A percentile compares a stretch with the other conserved stretches of the same genome.
Evolutionary conservation across 2,329 filamentous ascomycete genomes (phyloP).

Genomic region (Parascedosporium putredinis): DNA sequence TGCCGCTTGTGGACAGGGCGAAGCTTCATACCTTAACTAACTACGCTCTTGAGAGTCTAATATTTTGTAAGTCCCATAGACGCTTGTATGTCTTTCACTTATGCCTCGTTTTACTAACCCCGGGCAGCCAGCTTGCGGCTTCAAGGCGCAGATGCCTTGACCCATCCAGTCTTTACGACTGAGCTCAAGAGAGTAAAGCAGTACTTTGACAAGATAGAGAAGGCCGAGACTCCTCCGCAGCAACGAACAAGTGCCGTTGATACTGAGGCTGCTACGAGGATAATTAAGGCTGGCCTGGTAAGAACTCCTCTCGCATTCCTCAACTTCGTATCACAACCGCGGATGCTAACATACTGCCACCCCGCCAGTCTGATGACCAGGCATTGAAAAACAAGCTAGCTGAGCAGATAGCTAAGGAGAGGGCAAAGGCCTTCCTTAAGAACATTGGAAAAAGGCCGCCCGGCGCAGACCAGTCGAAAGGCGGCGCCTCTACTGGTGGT

Average conservation of each 20-base stretch:
- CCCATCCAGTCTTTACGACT: conserved; percentile 65
- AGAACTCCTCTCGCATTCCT: conserved; percentile 15
- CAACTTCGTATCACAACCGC: neutral
- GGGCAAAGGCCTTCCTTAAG: conserved; percentile 40
- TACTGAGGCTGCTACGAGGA: conserved; percentile 66
- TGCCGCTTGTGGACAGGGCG: conserved; percentile 88
- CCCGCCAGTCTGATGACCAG: conserved; percentile 37
- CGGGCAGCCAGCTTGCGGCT: conserved; percentile 58
- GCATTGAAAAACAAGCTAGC: conserved; percentile 39
- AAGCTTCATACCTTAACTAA: conserved; percentile 84
- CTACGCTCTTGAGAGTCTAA: conserved; percentile 80
- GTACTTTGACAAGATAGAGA: conserved; percentile 88
- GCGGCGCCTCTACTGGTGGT: neutral
- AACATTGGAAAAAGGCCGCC: conserved; percentile 22
- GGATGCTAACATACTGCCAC: neutral
- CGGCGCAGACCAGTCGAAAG: neutral
- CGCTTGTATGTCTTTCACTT: neutral
- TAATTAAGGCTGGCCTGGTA: conserved; percentile 74
- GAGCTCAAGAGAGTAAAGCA: conserved; percentile 81
- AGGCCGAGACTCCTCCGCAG: conserved; percentile 52
- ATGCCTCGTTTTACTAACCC: conserved; percentile 5
- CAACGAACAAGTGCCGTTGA: conserved; percentile 47
- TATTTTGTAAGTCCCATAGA: conserved; percentile 60
- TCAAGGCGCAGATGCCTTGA: conserved; percentile 68
- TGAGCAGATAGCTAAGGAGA: conserved; percentile 46